Evolutionary conservation across 371 early-diverging fungal species (phyloP), one percentile per base, ranked within the genome.

Genomic region (Syncephalastrum monosporum): DNA sequence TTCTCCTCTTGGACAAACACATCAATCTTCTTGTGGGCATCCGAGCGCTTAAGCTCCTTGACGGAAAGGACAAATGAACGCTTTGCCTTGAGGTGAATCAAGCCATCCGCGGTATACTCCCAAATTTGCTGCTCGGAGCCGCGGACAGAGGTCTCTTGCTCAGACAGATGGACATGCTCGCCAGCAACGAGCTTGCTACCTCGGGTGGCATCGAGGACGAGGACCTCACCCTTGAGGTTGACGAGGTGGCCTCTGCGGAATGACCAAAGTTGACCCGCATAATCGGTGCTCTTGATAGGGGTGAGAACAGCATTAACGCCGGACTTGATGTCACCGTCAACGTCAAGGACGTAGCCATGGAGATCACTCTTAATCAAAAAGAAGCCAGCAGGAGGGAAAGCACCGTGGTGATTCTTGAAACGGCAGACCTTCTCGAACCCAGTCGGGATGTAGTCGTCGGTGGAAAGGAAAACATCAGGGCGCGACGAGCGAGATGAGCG

Each of bases 241-340:
- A 78, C 60, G 16, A 83, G 60, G 53, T 63, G 69, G 29, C 77
- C 82, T 46, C 80, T 61, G 21, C 69, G 57, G 60, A 58, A 81
- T 25, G 80, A 68, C 83, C 83, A 81, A 13, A 83, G 65, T 58
- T 83, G 83, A 48, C 71, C 67, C 5, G 74, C 72, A 55, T 61
- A 77, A 49, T 77, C 75, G 4, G 60, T 68, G 6, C 69, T 52
- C 42, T 60, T 64, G 27, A 77, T 54, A 15, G 50, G 61, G 16
- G 70, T 70, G 29, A 77, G 57, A 4, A 70, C 64, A 42, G 60
- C 64, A 49, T 53, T 38, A 33, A 64, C 54, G 14, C 63, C 63
- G 15, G 65, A 64, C 4, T 64, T 49, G 12, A 42, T 54, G 24
- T 67, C 66, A 44, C 64, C 68, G 12, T 57, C 44, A 16, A 74